Percentiles rank a stretch among this genome's conserved stretches.
Evolutionary conservation across 2,329 filamentous ascomycete genomes (phyloP).

Genomic region (Juglanconis juglandina): DNA sequence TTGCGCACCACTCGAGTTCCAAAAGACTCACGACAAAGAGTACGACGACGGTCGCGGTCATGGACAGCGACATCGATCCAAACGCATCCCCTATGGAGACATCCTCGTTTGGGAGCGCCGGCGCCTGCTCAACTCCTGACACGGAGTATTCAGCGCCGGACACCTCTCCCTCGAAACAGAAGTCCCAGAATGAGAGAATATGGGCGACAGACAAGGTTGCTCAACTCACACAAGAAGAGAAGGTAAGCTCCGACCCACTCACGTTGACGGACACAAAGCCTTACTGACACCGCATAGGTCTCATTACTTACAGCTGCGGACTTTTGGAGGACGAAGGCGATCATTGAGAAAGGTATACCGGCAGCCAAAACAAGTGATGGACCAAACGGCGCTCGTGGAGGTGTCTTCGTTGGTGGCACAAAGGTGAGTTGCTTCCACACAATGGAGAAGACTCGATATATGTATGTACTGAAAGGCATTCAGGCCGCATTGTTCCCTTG

Average conservation of each 20-base stretch:
- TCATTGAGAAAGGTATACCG: constrained; percentile 61
- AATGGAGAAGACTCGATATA: background rate
- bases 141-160: constrained; percentile 46
- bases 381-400: constrained; percentile 67
- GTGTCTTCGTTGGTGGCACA: constrained; percentile 65
- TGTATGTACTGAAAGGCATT: constrained; percentile 15
- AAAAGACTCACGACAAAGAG: background rate
- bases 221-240: constrained; percentile 54
- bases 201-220: constrained; percentile 48
- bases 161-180: constrained; percentile 38
- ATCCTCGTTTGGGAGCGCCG: constrained; percentile 34
- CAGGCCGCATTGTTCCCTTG: constrained; percentile 76
- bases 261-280: background rate
- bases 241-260: constrained; percentile 35
- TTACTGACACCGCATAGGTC: constrained; percentile 37
- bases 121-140: constrained; percentile 43
- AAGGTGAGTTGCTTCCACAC: constrained; percentile 39
- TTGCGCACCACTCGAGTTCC: background rate
- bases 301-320: constrained; percentile 60
- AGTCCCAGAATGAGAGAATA: constrained; percentile 35
- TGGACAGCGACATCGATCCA: constrained; percentile 31
- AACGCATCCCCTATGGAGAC: constrained; percentile 33
- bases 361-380: constrained; percentile 66
- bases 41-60: constrained; percentile 23
- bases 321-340: constrained; percentile 66